Evolutionary conservation across 345 rosid species (phyloP), one percentile per base, ranked within the genome.

Genomic region (Aegle marmelos): DNA sequence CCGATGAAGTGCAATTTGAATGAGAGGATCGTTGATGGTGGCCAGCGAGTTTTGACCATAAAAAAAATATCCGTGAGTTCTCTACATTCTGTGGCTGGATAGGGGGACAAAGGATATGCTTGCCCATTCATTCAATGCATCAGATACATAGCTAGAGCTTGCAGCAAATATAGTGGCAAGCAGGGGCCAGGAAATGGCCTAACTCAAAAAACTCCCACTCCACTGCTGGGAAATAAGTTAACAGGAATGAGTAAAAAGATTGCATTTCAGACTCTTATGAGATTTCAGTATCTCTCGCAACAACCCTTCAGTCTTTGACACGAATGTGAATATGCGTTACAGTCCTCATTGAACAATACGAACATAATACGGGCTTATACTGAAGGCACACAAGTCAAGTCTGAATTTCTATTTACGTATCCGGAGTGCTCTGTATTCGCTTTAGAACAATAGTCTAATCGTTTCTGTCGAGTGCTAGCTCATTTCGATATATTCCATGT

Each of bases 91-190:
- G 59, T 31, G 63, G 63, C 19, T 22, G 31, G 56, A 53, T 13
- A 30, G 31, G 58, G 56, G 11, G 3, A 58, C 22, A 37, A 34
- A 19, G 14, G 7, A 64, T 68, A 36, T 70, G 54, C 31, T 39
- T 53, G 82, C 83, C 87, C 85, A 80, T 78, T 75, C 74, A 79
- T 48, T 64, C 54, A 17, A 53, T 16, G 74, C 39, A 30, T 14
- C 37, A 50, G 30, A 58, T 50, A 53, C n/a, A 74, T 61, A 24
- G 68, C 68, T 64, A 53, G 36, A 68, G 58, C 73, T 22, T 76
- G 77, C 63, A 70, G n/a, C 70, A 79, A 70, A 54, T 56, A 21
- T 37, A 28, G 73, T 41, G 16, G 50, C 74, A 74, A 70, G 80
- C 81, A 73, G 61, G 61, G 69, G 75, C 50, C 50, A 13, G 57